Conservation (phyloP, 2,329 filamentous ascomycete genomes). For the Aspergillus sergii region DNA sequence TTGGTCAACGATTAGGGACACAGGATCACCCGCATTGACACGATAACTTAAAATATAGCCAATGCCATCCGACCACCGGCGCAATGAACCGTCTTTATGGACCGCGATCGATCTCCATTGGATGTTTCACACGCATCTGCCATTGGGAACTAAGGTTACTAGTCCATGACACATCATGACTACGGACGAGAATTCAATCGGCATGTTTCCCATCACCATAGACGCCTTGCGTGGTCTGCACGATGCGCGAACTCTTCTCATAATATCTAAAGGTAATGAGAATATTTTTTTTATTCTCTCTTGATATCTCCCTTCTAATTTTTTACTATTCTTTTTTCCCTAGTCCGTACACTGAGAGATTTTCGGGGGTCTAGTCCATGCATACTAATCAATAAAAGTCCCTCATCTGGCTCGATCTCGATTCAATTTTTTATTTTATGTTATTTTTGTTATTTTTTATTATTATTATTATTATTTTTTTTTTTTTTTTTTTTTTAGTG, state of each 20-base stretch:
- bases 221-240: background rate
- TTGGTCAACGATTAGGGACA: background rate
- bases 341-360: background rate
- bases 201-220: background rate
- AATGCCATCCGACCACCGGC: background rate
- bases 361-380: background rate
- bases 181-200: background rate
- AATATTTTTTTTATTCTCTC: background rate
- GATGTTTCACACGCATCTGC: background rate
- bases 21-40: slow-evolving; percentile 4
- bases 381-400: background rate
- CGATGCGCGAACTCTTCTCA: background rate
- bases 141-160: background rate
- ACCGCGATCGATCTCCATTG: background rate
- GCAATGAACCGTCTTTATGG: background rate
- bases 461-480: no score
- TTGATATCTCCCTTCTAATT: background rate
- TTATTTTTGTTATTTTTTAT: background rate
- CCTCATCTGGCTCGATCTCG: background rate
- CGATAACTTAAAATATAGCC: slow-evolving; percentile 3
- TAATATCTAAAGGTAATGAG: background rate
- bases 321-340: no score
- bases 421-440: background rate
- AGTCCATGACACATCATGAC: slow-evolving; percentile 3
- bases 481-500: background rate